These are phyloP conservation scores for Eutrema heterophyllum DNA, from an alignment of 345 rosid genomes.

Conservation along the genomic window DNA sequence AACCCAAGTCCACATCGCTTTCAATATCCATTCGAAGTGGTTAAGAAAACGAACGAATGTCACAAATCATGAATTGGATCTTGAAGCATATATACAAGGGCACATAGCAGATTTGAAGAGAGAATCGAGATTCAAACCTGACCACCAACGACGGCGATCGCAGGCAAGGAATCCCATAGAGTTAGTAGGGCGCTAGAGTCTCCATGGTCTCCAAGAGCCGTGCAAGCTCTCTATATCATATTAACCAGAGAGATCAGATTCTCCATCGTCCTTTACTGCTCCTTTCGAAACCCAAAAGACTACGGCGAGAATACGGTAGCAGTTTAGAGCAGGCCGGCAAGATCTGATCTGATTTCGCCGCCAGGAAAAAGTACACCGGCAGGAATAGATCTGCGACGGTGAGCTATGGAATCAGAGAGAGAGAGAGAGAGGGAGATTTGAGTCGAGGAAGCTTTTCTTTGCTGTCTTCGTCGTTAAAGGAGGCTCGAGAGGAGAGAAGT, in stretches of 20 bases:
- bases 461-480: no score
- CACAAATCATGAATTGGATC: background rate
- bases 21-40: background rate
- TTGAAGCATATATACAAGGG: background rate
- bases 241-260: conserved; percentile 87
- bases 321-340: conserved; percentile 3
- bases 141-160: conserved; percentile 99
- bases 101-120: background rate
- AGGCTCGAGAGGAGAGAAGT: no score
- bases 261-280: conserved; percentile 49
- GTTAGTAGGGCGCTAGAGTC: conserved; percentile 87
- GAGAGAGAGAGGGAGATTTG: conserved; percentile 12
- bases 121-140: conserved; percentile 54
- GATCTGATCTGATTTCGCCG: conserved; percentile 18
- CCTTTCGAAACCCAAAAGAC: no score
- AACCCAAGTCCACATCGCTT: conserved; percentile 20
- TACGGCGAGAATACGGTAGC: background rate
- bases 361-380: background rate
- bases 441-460: background rate
- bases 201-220: conserved; percentile 99
- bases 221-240: conserved; percentile 98
- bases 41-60: no score
- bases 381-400: conserved; percentile 25
- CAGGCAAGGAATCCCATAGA: conserved; percentile 93
- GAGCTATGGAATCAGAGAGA: conserved; percentile 8